Evolutionary conservation across 2,329 filamentous ascomycete species (phyloP).

Genomic region (Boeremia lycopersici): DNA sequence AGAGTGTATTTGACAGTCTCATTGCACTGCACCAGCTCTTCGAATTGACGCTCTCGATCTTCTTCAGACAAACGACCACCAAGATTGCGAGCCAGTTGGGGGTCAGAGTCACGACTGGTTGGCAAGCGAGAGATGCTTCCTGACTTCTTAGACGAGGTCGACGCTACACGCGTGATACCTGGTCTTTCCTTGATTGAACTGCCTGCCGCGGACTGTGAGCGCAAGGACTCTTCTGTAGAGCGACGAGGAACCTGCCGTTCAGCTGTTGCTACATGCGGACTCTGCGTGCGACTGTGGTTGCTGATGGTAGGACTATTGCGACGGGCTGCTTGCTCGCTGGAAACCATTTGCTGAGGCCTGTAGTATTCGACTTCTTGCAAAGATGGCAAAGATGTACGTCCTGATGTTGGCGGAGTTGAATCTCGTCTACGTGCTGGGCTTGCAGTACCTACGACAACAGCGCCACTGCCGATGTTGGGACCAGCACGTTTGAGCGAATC

Average conservation of each 20-base stretch:
- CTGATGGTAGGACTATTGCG: slow-evolving; percentile 19
- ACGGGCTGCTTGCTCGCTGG: slow-evolving; percentile 5
- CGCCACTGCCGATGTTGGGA: slow-evolving; percentile 9
- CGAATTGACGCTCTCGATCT: slow-evolving; percentile 53
- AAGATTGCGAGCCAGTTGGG: slow-evolving; percentile 33
- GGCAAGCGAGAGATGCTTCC: slow-evolving; percentile 40
- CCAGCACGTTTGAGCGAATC: slow-evolving; percentile 25
- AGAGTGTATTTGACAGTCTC: slow-evolving; percentile 59
- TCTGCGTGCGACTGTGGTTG: slow-evolving; percentile 26
- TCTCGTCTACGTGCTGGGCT: slow-evolving; percentile 30
- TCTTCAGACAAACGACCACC: slow-evolving; percentile 47
- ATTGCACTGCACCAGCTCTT: slow-evolving; percentile 53
- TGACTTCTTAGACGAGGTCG: slow-evolving; percentile 41
- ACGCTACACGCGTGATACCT: slow-evolving; percentile 39
- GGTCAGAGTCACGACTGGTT: slow-evolving; percentile 41
- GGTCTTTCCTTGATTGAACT: slow-evolving; percentile 29
- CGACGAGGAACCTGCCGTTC: slow-evolving; percentile 31
- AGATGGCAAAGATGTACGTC: slow-evolving; percentile 34
- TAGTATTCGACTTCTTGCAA: slow-evolving; percentile 37
- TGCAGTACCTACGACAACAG: slow-evolving; percentile 10
- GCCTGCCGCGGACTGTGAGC: slow-evolving; percentile 27
- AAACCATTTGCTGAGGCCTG: slow-evolving; percentile 1
- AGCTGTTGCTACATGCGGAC: slow-evolving; percentile 14
- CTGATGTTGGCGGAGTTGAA: slow-evolving; percentile 27
- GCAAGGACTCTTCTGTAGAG: slow-evolving; percentile 31